Conservation (phyloP, 2,329 filamentous ascomycete genomes). For the Aureobasidium sp. region DNA sequence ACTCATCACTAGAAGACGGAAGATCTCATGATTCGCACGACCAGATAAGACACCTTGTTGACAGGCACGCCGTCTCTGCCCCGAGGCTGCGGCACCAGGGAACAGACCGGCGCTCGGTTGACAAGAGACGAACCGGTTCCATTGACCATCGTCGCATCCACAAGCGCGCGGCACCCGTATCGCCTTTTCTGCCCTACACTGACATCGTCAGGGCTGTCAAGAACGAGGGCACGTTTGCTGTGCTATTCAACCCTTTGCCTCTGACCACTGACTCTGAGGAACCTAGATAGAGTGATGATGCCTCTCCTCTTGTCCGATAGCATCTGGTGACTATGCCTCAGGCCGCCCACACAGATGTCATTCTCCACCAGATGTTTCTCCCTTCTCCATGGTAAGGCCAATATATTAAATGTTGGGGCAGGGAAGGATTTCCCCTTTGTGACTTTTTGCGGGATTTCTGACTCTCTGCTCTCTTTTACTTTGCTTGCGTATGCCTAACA, state of each 20-base stretch:
- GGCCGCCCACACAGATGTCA: background rate
- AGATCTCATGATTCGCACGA: slow-evolving; percentile 3
- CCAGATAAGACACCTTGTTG: background rate
- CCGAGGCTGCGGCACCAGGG: background rate
- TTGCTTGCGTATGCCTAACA: background rate
- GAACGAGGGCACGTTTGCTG: background rate
- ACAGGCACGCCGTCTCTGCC: slow-evolving; percentile 4
- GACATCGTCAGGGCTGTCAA: background rate
- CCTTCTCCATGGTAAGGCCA: background rate
- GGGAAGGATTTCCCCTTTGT: background rate
- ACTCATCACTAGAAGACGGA: background rate
- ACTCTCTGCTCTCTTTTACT: background rate
- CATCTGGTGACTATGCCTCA: background rate
- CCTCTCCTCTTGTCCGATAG: background rate
- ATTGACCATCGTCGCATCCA: background rate
- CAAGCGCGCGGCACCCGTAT: background rate
- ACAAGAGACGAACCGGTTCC: background rate
- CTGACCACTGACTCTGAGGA: background rate
- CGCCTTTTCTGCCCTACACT: background rate
- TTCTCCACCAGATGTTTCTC: background rate
- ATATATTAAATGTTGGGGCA: background rate
- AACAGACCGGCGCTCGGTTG: background rate
- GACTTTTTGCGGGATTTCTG: background rate
- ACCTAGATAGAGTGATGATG: background rate
- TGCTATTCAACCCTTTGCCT: background rate